phyloP scores from a whole-genome alignment of 129 eudicot genomes.

The Tagetes erecta region DNA sequence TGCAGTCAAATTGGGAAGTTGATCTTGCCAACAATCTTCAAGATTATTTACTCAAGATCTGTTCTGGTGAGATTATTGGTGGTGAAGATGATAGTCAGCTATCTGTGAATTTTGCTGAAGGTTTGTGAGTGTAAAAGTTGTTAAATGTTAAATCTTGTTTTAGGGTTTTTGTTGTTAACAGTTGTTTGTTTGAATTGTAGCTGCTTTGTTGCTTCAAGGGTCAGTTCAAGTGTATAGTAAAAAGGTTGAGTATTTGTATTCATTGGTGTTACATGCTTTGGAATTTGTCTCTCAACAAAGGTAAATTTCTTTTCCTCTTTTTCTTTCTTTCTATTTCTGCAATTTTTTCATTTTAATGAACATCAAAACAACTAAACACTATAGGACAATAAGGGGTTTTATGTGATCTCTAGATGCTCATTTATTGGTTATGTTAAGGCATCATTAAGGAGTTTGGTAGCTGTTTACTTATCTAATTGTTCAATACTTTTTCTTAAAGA shows the following conservation, averaged over 20 bases:
- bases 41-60: slow-evolving; percentile 79
- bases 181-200: slow-evolving; percentile 46
- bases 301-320: slow-evolving; percentile 27
- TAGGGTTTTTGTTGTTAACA: neutral
- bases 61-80: slow-evolving; percentile 74
- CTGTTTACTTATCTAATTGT: neutral
- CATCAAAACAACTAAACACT: too few species aligned
- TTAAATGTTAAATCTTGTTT: neutral
- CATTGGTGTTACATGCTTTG: slow-evolving; percentile 86
- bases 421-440: neutral
- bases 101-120: slow-evolving; percentile 87
- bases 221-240: slow-evolving; percentile 90
- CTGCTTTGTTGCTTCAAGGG: slow-evolving; percentile 91
- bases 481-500: neutral
- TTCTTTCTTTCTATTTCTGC: neutral
- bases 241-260: slow-evolving; percentile 89
- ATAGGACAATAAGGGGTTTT: too few species aligned
- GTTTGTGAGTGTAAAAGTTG: slow-evolving; percentile 31
- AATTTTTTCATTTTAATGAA: neutral
- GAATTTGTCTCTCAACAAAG: slow-evolving; percentile 83
- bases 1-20: slow-evolving; percentile 84
- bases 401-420: too few species aligned
- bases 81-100: slow-evolving; percentile 46
- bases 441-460: neutral
- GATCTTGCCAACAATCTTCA: slow-evolving; percentile 88